Conservation (phyloP, 2,329 filamentous ascomycete species). For the Aspergillus quadricinctus region DNA sequence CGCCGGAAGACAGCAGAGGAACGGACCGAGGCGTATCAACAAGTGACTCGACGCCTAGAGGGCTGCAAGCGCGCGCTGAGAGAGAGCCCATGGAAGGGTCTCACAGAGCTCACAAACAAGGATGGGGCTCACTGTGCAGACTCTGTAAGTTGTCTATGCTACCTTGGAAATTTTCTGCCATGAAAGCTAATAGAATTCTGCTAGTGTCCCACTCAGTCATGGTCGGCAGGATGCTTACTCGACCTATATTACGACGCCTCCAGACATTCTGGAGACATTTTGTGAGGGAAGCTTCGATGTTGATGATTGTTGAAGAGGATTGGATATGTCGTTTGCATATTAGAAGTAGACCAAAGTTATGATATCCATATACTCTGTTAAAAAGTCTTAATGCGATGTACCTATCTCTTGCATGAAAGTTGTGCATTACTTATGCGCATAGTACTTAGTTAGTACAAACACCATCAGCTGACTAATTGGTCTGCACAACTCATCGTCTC, state of each 20-base stretch:
- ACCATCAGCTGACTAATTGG: slow-evolving; percentile 11
- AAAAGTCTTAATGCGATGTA: not conserved
- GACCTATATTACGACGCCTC: slow-evolving; percentile 92
- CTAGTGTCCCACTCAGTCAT: slow-evolving; percentile 88
- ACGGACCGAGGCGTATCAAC: slow-evolving; percentile 85
- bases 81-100: slow-evolving; percentile 78
- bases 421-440: not conserved
- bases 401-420: not conserved
- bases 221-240: slow-evolving; percentile 91
- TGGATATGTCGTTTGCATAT: not conserved
- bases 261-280: slow-evolving; percentile 22
- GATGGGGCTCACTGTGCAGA: slow-evolving; percentile 77
- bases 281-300: slow-evolving; percentile 1
- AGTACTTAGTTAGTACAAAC: too few species aligned
- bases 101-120: slow-evolving; percentile 92
- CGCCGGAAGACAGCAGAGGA: slow-evolving; percentile 63
- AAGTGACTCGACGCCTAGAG: slow-evolving; percentile 76
- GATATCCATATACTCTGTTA: not conserved
- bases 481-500: slow-evolving; percentile 7
- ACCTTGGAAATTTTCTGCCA: not conserved
- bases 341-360: not conserved
- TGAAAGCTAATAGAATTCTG: slow-evolving; percentile 9
- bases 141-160: slow-evolving; percentile 59
- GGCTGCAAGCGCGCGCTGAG: slow-evolving; percentile 82
- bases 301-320: not conserved